A percentile compares a stretch with the other conserved stretches of the same genome.
Evolutionary conservation across 2,329 filamentous ascomycete genomes (phyloP).

Genomic region (Alternaria gansuensis): DNA sequence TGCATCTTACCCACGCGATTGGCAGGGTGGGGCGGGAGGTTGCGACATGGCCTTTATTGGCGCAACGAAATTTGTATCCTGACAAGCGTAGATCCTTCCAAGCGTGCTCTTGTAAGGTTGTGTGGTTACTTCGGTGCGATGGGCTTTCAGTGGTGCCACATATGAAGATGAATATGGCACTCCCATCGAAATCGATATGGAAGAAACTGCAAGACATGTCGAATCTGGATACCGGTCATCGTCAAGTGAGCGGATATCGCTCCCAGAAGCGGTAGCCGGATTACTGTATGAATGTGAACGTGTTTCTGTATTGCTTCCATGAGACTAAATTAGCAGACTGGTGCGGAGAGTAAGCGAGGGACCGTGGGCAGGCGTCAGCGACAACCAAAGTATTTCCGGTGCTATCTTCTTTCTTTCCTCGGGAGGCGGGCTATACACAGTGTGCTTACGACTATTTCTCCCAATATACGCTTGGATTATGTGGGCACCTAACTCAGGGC

Average conservation of each 20-base stretch:
- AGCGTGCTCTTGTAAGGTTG: constrained; percentile 10
- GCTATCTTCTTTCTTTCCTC: not conserved
- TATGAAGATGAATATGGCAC: not conserved
- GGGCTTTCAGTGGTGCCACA: not conserved
- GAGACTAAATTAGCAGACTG: not conserved
- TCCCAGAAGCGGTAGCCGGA: not conserved
- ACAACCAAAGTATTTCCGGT: not conserved
- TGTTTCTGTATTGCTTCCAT: constrained; percentile 9
- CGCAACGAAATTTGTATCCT: not conserved
- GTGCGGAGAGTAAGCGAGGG: not conserved
- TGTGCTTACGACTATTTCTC: not conserved
- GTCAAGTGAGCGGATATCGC: not conserved
- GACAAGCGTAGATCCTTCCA: constrained; percentile 15
- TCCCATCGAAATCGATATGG: not conserved
- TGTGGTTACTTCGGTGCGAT: not conserved
- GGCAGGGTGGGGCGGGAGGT: not conserved
- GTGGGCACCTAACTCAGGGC: not conserved
- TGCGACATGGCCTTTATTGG: constrained; percentile 5
- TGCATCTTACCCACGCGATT: not conserved
- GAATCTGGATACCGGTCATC: not conserved
- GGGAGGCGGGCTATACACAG: not conserved
- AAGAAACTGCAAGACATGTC: not conserved
- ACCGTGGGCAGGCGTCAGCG: not conserved
- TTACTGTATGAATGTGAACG: not conserved
- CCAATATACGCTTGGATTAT: not conserved